Base-by-base conservation (phyloP, 1,284 basidiomycete species). In the Puccinia horiana region DNA sequence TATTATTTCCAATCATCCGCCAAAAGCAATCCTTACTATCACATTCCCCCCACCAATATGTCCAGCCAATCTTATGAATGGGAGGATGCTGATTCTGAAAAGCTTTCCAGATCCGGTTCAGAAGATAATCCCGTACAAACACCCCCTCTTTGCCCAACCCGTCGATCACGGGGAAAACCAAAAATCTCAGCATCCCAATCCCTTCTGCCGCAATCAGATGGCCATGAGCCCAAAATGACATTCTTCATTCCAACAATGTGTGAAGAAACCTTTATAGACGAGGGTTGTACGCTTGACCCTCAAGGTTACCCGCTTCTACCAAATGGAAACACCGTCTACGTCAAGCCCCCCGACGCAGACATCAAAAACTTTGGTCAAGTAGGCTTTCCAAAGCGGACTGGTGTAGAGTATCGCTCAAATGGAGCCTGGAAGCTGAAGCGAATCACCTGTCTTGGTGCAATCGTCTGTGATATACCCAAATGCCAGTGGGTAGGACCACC, bases 401-500 rank as follows among this genome's bases (percentile, higher is more conserved):
- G 37, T 4, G 29, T 11, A 8, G 29, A 67, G n/a, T 37, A 40
- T 23, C 35, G 40, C 5, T 67, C 65, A 4, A 37, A 67, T 32
- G 65, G 35, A 16, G 3, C 11, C 18, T 67, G 65, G 65, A 67
- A 67, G 65, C 35, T 67, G 8, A 23, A 20, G 32, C 65, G 35
- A 18, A 44, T 67, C 3, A 40, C 4, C 18, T 70, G 37, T 23
- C 67, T 70, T 70, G 67, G 67, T 16, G 37, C n/a, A 12, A 8
- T 70, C 6, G 9, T 26, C 23, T 70, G 67, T 47, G 32, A 47
- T 47, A 1, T 23, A 20, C n/a, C 40, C 6, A 16, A 37, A 6
- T 70, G 67, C 44, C 26, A 47, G 44, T 70, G 67, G 67, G 67
- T 47, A 9, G 67, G 67, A 47, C 29, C 56, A 29, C 56, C 56